Conservation (phyloP, 805 yeast species). For the Yamadazyma kitorensis region DNA sequence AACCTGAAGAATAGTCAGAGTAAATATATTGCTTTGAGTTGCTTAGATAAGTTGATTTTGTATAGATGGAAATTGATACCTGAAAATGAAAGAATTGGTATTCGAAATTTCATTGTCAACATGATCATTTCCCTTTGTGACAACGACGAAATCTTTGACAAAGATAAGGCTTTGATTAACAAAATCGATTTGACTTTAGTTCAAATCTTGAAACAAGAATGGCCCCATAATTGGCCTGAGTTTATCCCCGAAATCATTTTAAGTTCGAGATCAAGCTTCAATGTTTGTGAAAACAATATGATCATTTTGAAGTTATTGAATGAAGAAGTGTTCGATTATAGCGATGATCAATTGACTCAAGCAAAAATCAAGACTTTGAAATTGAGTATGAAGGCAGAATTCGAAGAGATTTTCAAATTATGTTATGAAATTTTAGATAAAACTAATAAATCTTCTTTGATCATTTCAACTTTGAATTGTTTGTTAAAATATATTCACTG, state of each 20-base stretch:
- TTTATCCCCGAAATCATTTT: slow-evolving; percentile 90
- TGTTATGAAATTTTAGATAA: slow-evolving; percentile 93
- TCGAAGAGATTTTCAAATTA: slow-evolving; percentile 86
- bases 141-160: slow-evolving; percentile 66
- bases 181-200: slow-evolving; percentile 93
- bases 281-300: slow-evolving; percentile 98
- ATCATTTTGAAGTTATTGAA: slow-evolving; percentile 80
- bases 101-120: slow-evolving; percentile 87
- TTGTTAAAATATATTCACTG: slow-evolving; percentile 85
- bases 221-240: slow-evolving; percentile 99
- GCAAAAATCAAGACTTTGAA: slow-evolving; percentile 86
- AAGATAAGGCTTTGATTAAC: slow-evolving; percentile 80
- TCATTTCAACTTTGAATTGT: slow-evolving; percentile 80
- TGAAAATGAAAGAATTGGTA: slow-evolving; percentile 84
- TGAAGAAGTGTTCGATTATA: slow-evolving; percentile 94
- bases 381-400: slow-evolving; percentile 81
- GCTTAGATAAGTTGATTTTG: slow-evolving; percentile 84
- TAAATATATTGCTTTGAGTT: slow-evolving; percentile 87
- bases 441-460: slow-evolving; percentile 78
- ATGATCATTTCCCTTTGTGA: slow-evolving; percentile 93
- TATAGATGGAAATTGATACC: slow-evolving; percentile 94
- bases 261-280: slow-evolving; percentile 79
- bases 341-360: slow-evolving; percentile 96
- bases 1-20: slow-evolving; percentile 77
- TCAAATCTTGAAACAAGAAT: slow-evolving; percentile 92